These are phyloP conservation scores for Quercus lobata DNA, from an alignment of 331 rosid species.

Conservation along the genomic window DNA sequence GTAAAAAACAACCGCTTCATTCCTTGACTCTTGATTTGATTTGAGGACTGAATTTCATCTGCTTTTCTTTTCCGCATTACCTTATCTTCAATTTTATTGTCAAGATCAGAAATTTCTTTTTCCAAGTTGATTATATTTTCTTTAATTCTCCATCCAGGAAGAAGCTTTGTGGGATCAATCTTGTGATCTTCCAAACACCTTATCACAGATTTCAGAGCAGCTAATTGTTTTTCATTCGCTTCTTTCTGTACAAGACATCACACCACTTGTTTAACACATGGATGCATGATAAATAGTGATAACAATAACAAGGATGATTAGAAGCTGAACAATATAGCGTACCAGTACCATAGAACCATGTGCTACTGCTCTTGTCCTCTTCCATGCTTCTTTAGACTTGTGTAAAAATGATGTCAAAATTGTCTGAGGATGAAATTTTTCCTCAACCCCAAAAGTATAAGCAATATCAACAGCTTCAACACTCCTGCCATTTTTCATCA, in stretches of 20 bases:
- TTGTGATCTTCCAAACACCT: conserved; percentile 49
- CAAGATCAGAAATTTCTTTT: conserved; percentile 32
- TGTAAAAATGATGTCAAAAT: conserved; percentile 40
- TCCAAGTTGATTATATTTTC: conserved; percentile 40
- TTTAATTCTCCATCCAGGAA: conserved; percentile 51
- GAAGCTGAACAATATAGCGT: conserved; percentile 18
- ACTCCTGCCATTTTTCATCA: conserved; percentile 31
- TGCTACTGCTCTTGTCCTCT: conserved; percentile 29
- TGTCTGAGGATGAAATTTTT: conserved; percentile 37
- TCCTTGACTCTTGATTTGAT: conserved; percentile 25
- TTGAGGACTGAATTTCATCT: conserved; percentile 26
- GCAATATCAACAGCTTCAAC: conserved; percentile 53
- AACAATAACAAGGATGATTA: background rate
- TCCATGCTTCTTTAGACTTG: conserved; percentile 51
- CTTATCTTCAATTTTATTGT: conserved; percentile 27
- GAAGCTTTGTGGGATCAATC: conserved; percentile 35
- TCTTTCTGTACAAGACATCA: conserved; percentile 41
- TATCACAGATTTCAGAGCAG: conserved; percentile 48
- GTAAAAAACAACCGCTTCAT: conserved; percentile 32
- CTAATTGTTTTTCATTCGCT: conserved; percentile 47
- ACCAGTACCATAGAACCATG: conserved; percentile 33
- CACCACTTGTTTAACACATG: conserved; percentile 8
- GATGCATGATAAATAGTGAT: conserved; percentile 12
- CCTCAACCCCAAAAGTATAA: conserved; percentile 56
- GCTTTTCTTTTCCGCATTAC: conserved; percentile 34